Percentiles rank a stretch among this genome's conserved stretches.
phyloP scores from a whole-genome alignment of 257 asterid species.

The Przewalskia tangutica region DNA sequence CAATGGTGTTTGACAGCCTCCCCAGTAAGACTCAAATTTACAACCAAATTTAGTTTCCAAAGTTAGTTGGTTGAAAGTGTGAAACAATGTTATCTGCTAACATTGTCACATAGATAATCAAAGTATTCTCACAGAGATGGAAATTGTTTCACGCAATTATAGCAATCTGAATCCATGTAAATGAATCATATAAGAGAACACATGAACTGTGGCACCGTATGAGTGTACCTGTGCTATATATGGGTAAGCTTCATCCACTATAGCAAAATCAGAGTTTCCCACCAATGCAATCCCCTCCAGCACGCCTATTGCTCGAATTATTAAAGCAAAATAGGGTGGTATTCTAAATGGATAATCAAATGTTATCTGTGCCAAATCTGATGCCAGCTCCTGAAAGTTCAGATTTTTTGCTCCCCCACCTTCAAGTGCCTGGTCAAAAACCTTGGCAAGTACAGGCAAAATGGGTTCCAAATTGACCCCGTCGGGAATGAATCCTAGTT shows the following conservation, averaged over 20 bases:
- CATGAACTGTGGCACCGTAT: not conserved
- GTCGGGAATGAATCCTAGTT: slow-evolving; percentile 80
- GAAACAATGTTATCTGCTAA: not conserved
- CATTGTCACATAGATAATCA: not conserved
- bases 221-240: slow-evolving; percentile 84
- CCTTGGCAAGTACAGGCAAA: slow-evolving; percentile 96
- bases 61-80: not conserved
- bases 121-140: not conserved
- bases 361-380: slow-evolving; percentile 97
- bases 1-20: not conserved
- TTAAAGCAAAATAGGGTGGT: slow-evolving; percentile 98
- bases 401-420: slow-evolving; percentile 98
- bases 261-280: slow-evolving; percentile 93
- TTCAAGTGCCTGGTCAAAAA: slow-evolving; percentile 97
- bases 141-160: not conserved
- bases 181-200: not conserved
- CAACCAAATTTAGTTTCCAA: not conserved
- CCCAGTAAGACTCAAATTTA: not conserved
- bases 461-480: slow-evolving; percentile 94
- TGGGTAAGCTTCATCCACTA: slow-evolving; percentile 99
- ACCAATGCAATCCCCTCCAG: slow-evolving; percentile 98
- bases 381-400: slow-evolving; percentile 94
- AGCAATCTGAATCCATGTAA: not conserved
- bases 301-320: slow-evolving; percentile 96
- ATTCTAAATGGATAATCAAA: slow-evolving; percentile 94